Percentiles rank a stretch among this genome's conserved stretches.
Conservation (phyloP, 257 asterid species). For the Nicotiana otophora region DNA sequence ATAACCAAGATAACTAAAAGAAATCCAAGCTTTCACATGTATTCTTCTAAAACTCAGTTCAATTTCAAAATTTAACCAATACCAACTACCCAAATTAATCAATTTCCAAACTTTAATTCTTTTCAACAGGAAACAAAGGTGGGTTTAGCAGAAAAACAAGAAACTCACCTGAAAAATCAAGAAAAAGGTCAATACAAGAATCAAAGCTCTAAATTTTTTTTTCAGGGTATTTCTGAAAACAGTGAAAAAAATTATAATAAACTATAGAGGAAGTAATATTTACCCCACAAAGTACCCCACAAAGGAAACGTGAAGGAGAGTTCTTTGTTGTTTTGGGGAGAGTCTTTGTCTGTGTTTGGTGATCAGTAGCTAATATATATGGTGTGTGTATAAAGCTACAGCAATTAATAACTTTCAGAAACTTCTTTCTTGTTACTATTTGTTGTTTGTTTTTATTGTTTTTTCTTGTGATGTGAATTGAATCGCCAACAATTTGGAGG, state of each 20-base stretch:
- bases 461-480: not conserved
- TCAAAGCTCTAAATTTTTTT: not conserved
- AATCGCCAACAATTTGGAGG: constrained; percentile 13
- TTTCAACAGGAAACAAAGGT: not conserved
- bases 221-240: not conserved
- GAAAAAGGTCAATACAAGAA: not conserved
- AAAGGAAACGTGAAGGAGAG: constrained; percentile 4
- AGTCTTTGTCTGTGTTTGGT: constrained; percentile 15
- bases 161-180: constrained; percentile 1
- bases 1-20: not conserved
- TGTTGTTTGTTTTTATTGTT: not conserved
- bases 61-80: not conserved
- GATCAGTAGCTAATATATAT: not conserved
- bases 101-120: not conserved
- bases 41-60: not conserved
- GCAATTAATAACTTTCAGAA: not conserved
- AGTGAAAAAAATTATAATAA: not conserved
- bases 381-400: constrained; percentile 1
- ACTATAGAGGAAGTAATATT: not conserved
- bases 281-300: not conserved
- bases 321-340: not conserved
- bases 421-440: not conserved
- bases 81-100: not conserved
- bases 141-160: not conserved
- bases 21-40: not conserved